A percentile compares a stretch with the other conserved stretches of the same genome.
Conservation (phyloP, 192 early-diverging fungal species). For the Cetraspora pellucida region DNA sequence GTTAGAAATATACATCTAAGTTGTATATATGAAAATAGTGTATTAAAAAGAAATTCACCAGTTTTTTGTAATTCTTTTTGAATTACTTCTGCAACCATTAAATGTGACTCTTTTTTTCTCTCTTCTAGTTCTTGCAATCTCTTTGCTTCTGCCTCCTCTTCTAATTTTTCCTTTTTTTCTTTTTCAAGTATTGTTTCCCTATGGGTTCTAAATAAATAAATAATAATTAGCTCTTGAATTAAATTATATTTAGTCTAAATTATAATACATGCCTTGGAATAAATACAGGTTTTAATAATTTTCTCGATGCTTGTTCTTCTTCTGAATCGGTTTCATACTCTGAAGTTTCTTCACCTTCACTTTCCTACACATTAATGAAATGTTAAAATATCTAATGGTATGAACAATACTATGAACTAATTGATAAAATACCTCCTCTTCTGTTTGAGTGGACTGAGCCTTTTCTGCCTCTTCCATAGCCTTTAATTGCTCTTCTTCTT, state of each 20-base stretch:
- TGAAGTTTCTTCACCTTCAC: conserved; percentile 43
- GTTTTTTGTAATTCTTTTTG: conserved; percentile 58
- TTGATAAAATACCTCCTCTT: neutral
- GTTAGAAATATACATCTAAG: conserved; percentile 15
- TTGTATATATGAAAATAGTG: neutral
- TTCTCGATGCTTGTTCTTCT: conserved; percentile 57
- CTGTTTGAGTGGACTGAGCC: neutral
- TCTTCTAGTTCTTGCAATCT: conserved; percentile 55
- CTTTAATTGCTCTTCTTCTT: conserved; percentile 40
- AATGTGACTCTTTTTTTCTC: conserved; percentile 74
- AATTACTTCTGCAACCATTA: conserved; percentile 73
- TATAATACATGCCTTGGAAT: conserved; percentile 74
- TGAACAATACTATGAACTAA: no score
- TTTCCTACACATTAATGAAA: conserved; percentile 44
- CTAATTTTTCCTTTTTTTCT: conserved; percentile 55
- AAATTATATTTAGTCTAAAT: neutral
- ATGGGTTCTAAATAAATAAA: conserved; percentile 47
- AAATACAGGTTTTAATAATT: conserved; percentile 89
- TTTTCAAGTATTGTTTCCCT: conserved; percentile 64
- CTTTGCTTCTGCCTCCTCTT: conserved; percentile 61
- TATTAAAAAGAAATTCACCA: conserved; percentile 43
- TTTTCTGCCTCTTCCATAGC: conserved; percentile 32
- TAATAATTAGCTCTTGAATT: neutral
- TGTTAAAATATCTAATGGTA: conserved; percentile 22
- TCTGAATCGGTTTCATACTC: conserved; percentile 70